A percentile compares a stretch with the other conserved stretches of the same genome.
Conservation (phyloP, 345 rosid genomes). For the Eucalyptus albens region DNA sequence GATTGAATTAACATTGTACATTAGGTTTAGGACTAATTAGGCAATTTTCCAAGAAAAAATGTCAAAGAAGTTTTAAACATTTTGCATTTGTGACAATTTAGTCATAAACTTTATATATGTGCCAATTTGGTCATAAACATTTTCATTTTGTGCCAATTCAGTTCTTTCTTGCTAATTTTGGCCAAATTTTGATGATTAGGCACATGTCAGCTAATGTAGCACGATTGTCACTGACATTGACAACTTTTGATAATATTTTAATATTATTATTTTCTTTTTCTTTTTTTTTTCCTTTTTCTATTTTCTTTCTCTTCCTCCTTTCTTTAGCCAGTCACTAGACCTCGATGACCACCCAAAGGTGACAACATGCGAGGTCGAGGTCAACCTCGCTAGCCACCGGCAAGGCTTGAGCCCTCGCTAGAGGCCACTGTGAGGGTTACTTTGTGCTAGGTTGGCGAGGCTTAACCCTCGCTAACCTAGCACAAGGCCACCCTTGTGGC, state of each 20-base stretch:
- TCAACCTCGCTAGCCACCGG: fast-evolving
- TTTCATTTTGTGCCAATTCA: fast-evolving
- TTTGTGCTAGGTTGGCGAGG: fast-evolving
- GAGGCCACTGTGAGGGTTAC: fast-evolving
- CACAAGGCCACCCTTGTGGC: too few species aligned
- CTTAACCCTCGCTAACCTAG: fast-evolving
- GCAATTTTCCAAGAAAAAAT: too few species aligned
- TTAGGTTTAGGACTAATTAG: not conserved
- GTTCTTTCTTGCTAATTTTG: too few species aligned
- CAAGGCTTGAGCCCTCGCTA: fast-evolving
- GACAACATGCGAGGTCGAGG: fast-evolving
- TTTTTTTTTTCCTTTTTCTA: too few species aligned
- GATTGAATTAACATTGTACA: not conserved
- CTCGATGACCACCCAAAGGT: fast-evolving
- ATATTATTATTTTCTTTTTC: fast-evolving
- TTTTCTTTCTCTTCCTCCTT: too few species aligned
- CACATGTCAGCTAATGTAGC: fast-evolving
- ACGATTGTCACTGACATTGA: fast-evolving
- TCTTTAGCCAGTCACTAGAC: fast-evolving
- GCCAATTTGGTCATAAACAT: too few species aligned
- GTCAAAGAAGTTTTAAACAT: too few species aligned
- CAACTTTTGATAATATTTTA: too few species aligned
- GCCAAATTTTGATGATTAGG: too few species aligned
- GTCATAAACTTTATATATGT: fast-evolving
- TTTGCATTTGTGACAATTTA: too few species aligned